Conservation (phyloP, 2,329 filamentous ascomycete genomes). For the Colletotrichum sp. region DNA sequence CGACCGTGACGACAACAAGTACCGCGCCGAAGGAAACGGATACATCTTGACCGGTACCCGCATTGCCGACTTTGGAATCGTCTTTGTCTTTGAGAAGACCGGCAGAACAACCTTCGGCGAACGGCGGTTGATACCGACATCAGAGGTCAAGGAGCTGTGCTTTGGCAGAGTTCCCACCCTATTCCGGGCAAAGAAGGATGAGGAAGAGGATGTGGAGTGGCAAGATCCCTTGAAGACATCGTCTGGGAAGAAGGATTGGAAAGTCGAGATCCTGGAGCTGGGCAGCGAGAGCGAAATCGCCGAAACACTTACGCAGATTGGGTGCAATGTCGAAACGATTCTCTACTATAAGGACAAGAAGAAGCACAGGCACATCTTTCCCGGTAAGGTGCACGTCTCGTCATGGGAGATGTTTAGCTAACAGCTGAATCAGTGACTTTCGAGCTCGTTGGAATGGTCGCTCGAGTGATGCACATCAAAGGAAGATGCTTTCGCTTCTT, state of each 20-base stretch:
- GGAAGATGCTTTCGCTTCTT: conserved; percentile 43
- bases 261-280: not conserved
- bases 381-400: conserved; percentile 15
- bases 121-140: conserved; percentile 39
- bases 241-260: not conserved
- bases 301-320: conserved; percentile 41
- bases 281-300: conserved; percentile 33
- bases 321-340: conserved; percentile 38
- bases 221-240: not conserved
- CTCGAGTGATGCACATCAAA: conserved; percentile 37
- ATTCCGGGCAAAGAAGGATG: too few relatives aligned
- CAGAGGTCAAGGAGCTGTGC: conserved; percentile 41
- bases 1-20: conserved; percentile 36
- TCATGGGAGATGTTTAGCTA: not conserved
- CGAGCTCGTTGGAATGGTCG: conserved; percentile 47
- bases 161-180: conserved; percentile 40
- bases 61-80: conserved; percentile 39
- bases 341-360: conserved; percentile 29
- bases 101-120: conserved; percentile 37
- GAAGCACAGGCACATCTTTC: conserved; percentile 27
- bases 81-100: conserved; percentile 42
- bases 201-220: not conserved
- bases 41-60: conserved; percentile 36
- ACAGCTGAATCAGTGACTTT: conserved; percentile 32
- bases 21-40: conserved; percentile 41